Evolutionary conservation across 1,284 basidiomycete genomes (phyloP).

Genomic region (Crucibulum parvulum): DNA sequence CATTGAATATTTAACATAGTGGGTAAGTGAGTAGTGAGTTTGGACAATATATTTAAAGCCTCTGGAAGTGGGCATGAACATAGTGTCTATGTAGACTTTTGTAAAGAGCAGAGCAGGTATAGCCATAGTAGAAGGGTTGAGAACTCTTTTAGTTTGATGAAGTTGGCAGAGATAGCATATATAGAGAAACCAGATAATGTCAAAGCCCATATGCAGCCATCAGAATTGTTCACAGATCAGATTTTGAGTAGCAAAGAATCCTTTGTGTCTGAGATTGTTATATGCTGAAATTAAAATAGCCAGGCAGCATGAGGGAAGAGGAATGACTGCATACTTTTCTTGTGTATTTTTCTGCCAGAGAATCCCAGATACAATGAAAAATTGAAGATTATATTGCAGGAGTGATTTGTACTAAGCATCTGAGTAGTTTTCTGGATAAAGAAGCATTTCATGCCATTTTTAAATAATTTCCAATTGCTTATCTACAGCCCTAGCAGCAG

Average conservation of each 20-base stretch:
- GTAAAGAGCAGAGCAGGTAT: constrained; percentile 32
- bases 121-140: constrained; percentile 38
- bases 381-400: constrained; percentile 14
- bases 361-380: constrained; percentile 12
- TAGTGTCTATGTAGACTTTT: constrained; percentile 37
- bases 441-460: constrained; percentile 15
- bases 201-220: constrained; percentile 26
- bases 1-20: constrained; percentile 27
- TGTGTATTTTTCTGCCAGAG: constrained; percentile 22
- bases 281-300: constrained; percentile 22
- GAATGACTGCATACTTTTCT: constrained; percentile 22
- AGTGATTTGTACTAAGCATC: constrained; percentile 10
- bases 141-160: constrained; percentile 18
- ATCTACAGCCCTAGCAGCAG: constrained; percentile 8
- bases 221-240: constrained; percentile 20
- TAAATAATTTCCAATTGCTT: constrained; percentile 11
- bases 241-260: constrained; percentile 15
- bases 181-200: constrained; percentile 22
- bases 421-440: constrained; percentile 11
- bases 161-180: constrained; percentile 39
- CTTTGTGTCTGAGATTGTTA: constrained; percentile 32
- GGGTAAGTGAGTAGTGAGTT: constrained; percentile 26
- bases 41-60: constrained; percentile 32
- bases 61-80: constrained; percentile 27
- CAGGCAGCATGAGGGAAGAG: constrained; percentile 1